Evolutionary conservation across 352 stramenopile genomes (phyloP).

Genomic region (Lagenidium sp.): DNA sequence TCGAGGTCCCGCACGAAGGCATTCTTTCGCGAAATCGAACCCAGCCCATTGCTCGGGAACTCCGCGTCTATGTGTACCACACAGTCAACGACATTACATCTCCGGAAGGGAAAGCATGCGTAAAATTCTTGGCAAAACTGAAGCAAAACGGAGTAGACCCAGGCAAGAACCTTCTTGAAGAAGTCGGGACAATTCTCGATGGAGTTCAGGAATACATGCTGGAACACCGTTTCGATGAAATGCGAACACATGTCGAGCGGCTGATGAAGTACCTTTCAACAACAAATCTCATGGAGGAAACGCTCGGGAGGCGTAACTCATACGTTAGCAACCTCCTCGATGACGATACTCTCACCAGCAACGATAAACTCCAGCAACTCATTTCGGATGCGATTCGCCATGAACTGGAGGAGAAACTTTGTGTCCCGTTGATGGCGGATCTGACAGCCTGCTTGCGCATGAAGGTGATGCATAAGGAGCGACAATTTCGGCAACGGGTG

Average conservation of each 20-base stretch:
- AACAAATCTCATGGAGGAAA: slow-evolving; percentile 4
- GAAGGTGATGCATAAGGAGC: slow-evolving; percentile 57
- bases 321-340: slow-evolving; percentile 48
- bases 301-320: slow-evolving; percentile 38
- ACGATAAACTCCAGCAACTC: slow-evolving; percentile 67
- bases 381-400: slow-evolving; percentile 78
- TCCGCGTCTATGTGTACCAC: slow-evolving; percentile 76
- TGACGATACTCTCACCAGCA: slow-evolving; percentile 49
- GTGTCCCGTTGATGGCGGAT: slow-evolving; percentile 61
- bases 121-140: slow-evolving; percentile 64
- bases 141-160: slow-evolving; percentile 28
- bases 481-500: slow-evolving; percentile 61
- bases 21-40: slow-evolving; percentile 71
- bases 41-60: slow-evolving; percentile 62
- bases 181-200: slow-evolving; percentile 71
- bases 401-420: slow-evolving; percentile 76
- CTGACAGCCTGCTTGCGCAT: slow-evolving; percentile 32
- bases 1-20: slow-evolving; percentile 61
- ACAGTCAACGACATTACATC: slow-evolving; percentile 70
- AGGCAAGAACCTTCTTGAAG: slow-evolving; percentile 52
- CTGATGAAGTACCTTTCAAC: slow-evolving; percentile 37
- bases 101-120: slow-evolving; percentile 68
- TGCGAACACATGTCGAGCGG: slow-evolving; percentile 51
- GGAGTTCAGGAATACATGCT: slow-evolving; percentile 84
- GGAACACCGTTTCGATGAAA: slow-evolving; percentile 74